These are phyloP conservation scores for Sclerospora graminicola DNA, from an alignment of 352 stramenopile species.

Conservation along the genomic window DNA sequence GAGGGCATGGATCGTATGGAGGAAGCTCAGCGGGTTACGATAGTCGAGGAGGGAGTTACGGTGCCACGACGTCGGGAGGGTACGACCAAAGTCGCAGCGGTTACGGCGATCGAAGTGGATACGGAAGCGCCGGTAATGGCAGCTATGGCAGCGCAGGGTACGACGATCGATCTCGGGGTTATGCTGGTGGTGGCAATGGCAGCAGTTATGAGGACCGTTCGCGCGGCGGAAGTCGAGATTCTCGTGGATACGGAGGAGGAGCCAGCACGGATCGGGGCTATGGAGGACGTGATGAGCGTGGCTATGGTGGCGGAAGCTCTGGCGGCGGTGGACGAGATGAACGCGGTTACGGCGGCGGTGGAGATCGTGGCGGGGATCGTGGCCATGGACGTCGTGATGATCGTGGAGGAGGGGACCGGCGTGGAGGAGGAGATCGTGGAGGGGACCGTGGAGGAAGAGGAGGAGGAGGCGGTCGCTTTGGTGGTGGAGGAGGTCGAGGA, in stretches of 20 bases:
- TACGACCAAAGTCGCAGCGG: slow-evolving; percentile 20
- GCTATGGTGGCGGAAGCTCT: slow-evolving; percentile 17
- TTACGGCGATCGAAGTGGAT: slow-evolving; percentile 11
- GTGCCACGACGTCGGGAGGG: slow-evolving; percentile 9
- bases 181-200: slow-evolving; percentile 3
- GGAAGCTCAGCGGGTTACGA: slow-evolving; percentile 9
- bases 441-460: slow-evolving; percentile 19
- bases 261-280: slow-evolving; percentile 7
- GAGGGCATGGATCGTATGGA: slow-evolving; percentile 1
- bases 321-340: not conserved
- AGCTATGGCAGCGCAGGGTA: slow-evolving; percentile 5
- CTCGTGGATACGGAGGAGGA: slow-evolving; percentile 1
- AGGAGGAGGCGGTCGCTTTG: slow-evolving; percentile 18
- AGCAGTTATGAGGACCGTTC: slow-evolving; percentile 7
- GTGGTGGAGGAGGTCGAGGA: slow-evolving; percentile 21
- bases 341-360: slow-evolving; percentile 10
- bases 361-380: slow-evolving; percentile 5
- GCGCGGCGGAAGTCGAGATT: slow-evolving; percentile 5
- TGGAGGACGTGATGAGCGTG: slow-evolving; percentile 9
- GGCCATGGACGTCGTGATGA: slow-evolving; percentile 12
- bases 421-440: slow-evolving; percentile 14
- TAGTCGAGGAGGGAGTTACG: slow-evolving; percentile 22
- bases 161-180: slow-evolving; percentile 11
- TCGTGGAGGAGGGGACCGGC: slow-evolving; percentile 11
- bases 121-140: not conserved